phyloP scores from a whole-genome alignment of 2,329 filamentous ascomycete species.

The Ustulina deusta region DNA sequence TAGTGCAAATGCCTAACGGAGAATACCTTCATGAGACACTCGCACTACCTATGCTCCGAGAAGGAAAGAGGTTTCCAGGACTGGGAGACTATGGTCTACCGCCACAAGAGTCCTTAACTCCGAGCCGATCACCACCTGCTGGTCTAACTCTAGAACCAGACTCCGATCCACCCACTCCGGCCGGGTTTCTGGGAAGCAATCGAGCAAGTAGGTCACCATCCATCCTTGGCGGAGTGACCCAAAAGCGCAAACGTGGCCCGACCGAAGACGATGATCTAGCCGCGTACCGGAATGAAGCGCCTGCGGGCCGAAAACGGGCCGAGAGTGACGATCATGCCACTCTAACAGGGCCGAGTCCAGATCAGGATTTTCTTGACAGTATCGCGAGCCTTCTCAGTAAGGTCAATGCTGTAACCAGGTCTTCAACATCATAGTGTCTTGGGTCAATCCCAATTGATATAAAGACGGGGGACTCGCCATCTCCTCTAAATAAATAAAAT shows the following conservation, averaged over 20 bases:
- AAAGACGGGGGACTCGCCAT: not conserved
- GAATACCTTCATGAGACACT: slow-evolving; percentile 65
- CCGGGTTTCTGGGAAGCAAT: slow-evolving; percentile 16
- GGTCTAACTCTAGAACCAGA: slow-evolving; percentile 13
- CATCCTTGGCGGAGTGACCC: slow-evolving; percentile 31
- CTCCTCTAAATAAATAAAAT: slow-evolving; percentile 22
- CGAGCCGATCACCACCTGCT: slow-evolving; percentile 40
- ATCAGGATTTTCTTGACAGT: slow-evolving; percentile 46
- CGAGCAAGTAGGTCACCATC: slow-evolving; percentile 43
- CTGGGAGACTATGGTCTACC: slow-evolving; percentile 55
- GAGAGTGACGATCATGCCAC: slow-evolving; percentile 39
- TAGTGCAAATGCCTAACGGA: slow-evolving; percentile 66
- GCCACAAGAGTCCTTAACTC: slow-evolving; percentile 38
- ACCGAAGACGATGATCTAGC: slow-evolving; percentile 43
- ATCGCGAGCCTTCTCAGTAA: slow-evolving; percentile 46
- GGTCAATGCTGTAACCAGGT: slow-evolving; percentile 39
- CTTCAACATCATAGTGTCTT: slow-evolving; percentile 13
- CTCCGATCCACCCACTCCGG: slow-evolving; percentile 18
- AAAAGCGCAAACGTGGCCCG: slow-evolving; percentile 47
- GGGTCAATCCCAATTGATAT: slow-evolving; percentile 6
- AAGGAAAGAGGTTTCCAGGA: slow-evolving; percentile 56
- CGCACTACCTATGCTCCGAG: slow-evolving; percentile 59
- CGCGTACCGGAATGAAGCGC: slow-evolving; percentile 42
- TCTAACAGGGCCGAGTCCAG: slow-evolving; percentile 30
- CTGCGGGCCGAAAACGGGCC: slow-evolving; percentile 44